phyloP scores from a whole-genome alignment of 2,329 filamentous ascomycete species.

The Taxawa tesnikishii region DNA sequence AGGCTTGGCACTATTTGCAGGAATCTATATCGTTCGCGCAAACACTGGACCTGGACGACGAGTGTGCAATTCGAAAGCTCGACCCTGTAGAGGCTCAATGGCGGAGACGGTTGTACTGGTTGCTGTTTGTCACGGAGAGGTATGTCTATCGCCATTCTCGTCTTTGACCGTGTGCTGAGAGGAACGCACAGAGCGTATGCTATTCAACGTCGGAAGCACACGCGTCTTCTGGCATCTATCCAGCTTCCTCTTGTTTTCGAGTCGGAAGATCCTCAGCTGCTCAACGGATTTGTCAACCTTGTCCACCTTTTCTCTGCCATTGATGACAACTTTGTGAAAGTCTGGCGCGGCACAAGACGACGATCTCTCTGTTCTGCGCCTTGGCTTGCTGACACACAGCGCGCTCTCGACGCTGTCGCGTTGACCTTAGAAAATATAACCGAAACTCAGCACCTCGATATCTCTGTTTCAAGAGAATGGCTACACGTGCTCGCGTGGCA shows the following conservation, averaged over 20 bases:
- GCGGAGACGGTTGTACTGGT: slow-evolving; percentile 21
- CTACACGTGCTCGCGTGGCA: slow-evolving; percentile 24
- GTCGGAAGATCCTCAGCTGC: slow-evolving; percentile 18
- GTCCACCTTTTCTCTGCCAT: slow-evolving; percentile 22
- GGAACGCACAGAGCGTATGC: slow-evolving; percentile 17
- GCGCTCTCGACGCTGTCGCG: slow-evolving; percentile 19
- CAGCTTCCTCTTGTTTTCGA: slow-evolving; percentile 19
- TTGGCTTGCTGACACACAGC: slow-evolving; percentile 21
- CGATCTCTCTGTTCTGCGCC: slow-evolving; percentile 20
- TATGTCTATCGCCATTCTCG: too few species aligned
- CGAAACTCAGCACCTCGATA: slow-evolving; percentile 23
- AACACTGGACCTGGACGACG: slow-evolving; percentile 21
- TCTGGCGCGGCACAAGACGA: slow-evolving; percentile 20
- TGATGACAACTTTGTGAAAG: slow-evolving; percentile 21
- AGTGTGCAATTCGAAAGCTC: slow-evolving; percentile 17
- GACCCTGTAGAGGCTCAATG: slow-evolving; percentile 20
- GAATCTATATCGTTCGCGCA: slow-evolving; percentile 21
- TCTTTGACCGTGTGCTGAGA: not conserved
- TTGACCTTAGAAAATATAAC: slow-evolving; percentile 15
- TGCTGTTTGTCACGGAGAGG: slow-evolving; percentile 22
- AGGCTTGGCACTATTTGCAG: slow-evolving; percentile 22
- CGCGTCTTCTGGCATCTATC: slow-evolving; percentile 18
- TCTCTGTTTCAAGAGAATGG: slow-evolving; percentile 21
- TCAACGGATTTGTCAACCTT: slow-evolving; percentile 22
- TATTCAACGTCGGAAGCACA: slow-evolving; percentile 20